Base-by-base conservation (phyloP, 176 grass and related monocot genomes). In the Bonia amplexicaulis region DNA sequence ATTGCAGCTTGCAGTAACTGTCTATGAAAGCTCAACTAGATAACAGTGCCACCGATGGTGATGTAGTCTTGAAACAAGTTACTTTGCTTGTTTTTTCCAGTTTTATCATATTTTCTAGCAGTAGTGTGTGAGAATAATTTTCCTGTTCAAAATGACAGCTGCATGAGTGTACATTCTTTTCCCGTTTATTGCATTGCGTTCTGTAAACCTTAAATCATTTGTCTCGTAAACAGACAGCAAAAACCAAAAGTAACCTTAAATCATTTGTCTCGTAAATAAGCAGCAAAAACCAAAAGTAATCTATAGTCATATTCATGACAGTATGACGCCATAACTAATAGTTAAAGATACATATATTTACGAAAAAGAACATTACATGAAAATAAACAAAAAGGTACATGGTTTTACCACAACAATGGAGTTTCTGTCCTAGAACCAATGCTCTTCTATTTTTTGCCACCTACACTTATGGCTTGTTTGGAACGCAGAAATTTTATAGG, bases 21-120 rank as follows among this genome's bases (percentile, higher is more conserved):
- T 81, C 12, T 80, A 78, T 61, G 57, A 71, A 71, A 19, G 9
- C 37, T 86, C 68, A 44, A 17, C 46, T 85, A 48, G 52, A 68
- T 68, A 47, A 35, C 12, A 79, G 53, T 66, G 69, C 15, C 74
- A 78, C 51, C 19, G 13, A 64, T 40, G 29, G 22, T 25, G 9
- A 22, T 42, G 29, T 80, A 79, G 29, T 71, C 49, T 25, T 72
- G 4, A n/a, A 65, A 42, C 57, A 13, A 11, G 5, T 82, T 72
- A 20, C 0, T 85, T 73, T 65, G 14, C 31, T 64, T 52, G 16
- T 46, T 2, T 66, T n/a, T 72, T 74, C 14, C 47, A 31, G 11
- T 66, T 55, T 31, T 31, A 31, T 31, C 29, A 31, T 31, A 31
- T 31, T 31, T 31, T 31, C 29, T 31, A 31, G 8, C 69, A 46